Conservation (phyloP, 2,329 filamentous ascomycete genomes). For the Cordyceps tenuipes region DNA sequence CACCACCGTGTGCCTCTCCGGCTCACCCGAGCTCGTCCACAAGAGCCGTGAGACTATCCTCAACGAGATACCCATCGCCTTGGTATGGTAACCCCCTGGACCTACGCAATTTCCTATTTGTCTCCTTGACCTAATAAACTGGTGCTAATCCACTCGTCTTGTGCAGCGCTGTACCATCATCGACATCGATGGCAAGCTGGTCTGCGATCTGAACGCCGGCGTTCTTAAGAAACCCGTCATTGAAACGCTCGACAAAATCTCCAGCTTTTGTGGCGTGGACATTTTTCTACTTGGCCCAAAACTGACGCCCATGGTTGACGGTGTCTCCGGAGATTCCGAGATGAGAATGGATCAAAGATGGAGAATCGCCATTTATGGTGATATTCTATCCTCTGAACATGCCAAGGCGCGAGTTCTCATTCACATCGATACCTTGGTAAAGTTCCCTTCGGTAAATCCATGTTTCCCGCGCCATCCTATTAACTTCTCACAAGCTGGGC, state of each 20-base stretch:
- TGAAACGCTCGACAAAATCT: constrained; percentile 78
- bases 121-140: background rate
- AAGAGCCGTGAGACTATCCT: constrained; percentile 84
- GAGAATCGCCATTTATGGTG: constrained; percentile 88
- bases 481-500: constrained; percentile 45
- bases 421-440: constrained; percentile 90
- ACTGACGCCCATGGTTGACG: constrained; percentile 66
- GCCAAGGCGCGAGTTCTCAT: constrained; percentile 94
- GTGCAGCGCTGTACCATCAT: constrained; percentile 80
- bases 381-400: constrained; percentile 90
- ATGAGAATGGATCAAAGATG: constrained; percentile 84
- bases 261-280: constrained; percentile 84
- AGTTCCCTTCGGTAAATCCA: background rate
- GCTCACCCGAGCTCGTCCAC: constrained; percentile 77
- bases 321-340: constrained; percentile 68
- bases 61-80: constrained; percentile 82
- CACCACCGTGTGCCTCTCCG: constrained; percentile 86
- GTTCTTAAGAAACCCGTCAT: constrained; percentile 69
- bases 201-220: constrained; percentile 62
- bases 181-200: constrained; percentile 84
- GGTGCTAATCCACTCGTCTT: constrained; percentile 13
- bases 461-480: constrained; percentile 12
- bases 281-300: constrained; percentile 94
- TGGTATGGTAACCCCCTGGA: constrained; percentile 54
- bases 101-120: background rate